phyloP scores from a whole-genome alignment of 1,284 basidiomycete genomes.

The Cryptococcus neoformans region DNA sequence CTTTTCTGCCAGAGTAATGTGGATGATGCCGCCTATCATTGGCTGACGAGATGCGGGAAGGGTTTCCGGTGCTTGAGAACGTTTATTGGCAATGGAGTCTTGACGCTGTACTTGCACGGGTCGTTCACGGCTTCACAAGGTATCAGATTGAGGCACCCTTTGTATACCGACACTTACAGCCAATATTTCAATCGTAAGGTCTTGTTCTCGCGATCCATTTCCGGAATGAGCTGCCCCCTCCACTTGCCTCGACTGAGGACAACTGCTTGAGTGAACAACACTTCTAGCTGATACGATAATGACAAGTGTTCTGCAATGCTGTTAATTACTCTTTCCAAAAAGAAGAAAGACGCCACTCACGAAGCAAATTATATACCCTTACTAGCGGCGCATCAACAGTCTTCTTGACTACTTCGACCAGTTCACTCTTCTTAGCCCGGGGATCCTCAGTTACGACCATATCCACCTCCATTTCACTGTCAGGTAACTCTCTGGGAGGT shows the following conservation, averaged over 20 bases:
- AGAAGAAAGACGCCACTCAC: slow-evolving; percentile 20
- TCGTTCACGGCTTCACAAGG: slow-evolving; percentile 12
- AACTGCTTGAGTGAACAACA: slow-evolving; percentile 36
- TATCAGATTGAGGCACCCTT: neutral
- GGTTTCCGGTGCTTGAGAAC: slow-evolving; percentile 10
- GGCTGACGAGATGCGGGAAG: slow-evolving; percentile 13
- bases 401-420: neutral
- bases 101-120: slow-evolving; percentile 8
- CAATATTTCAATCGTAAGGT: slow-evolving; percentile 36
- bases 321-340: slow-evolving; percentile 5
- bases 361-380: slow-evolving; percentile 40
- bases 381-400: slow-evolving; percentile 39
- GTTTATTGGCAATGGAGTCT: slow-evolving; percentile 18
- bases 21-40: slow-evolving; percentile 31
- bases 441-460: neutral
- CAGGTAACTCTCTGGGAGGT: slow-evolving; percentile 14
- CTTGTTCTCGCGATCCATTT: slow-evolving; percentile 34
- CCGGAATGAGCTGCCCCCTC: slow-evolving; percentile 34
- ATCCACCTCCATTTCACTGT: neutral
- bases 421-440: neutral
- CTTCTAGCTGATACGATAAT: slow-evolving; percentile 41
- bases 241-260: slow-evolving; percentile 31
- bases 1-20: slow-evolving; percentile 25
- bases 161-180: slow-evolving; percentile 25
- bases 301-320: slow-evolving; percentile 34